phyloP scores from a whole-genome alignment of 306 rosid species.

The Dalbergia cultrata region DNA sequence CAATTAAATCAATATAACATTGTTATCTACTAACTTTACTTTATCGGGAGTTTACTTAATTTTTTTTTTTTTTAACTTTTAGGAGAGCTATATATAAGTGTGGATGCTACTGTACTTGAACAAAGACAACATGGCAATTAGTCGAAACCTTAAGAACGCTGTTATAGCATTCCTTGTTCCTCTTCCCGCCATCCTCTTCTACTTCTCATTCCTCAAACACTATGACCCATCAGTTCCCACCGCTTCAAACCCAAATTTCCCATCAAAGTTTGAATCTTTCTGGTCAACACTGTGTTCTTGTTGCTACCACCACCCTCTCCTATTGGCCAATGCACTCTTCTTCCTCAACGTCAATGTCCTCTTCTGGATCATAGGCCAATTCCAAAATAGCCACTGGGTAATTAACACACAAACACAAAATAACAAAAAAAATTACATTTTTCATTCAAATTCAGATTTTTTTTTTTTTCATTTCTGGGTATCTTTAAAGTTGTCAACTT shows the following conservation, averaged over 20 bases:
- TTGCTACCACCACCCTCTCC: constrained; percentile 88
- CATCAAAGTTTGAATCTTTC: constrained; percentile 23
- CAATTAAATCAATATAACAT: too few species aligned
- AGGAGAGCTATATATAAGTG: neutral
- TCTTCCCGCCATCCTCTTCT: constrained; percentile 84
- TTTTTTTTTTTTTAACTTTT: neutral
- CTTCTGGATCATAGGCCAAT: constrained; percentile 86
- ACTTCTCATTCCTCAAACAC: constrained; percentile 69
- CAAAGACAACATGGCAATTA: constrained; percentile 32
- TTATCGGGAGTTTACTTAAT: neutral
- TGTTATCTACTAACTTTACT: too few species aligned
- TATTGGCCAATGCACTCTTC: constrained; percentile 76
- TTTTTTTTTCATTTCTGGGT: neutral
- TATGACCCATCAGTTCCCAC: constrained; percentile 12
- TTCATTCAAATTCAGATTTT: neutral
- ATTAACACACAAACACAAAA: neutral
- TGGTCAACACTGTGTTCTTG: constrained; percentile 67
- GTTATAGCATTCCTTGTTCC: constrained; percentile 72
- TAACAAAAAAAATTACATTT: neutral
- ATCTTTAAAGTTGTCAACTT: constrained; percentile 38
- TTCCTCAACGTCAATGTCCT: constrained; percentile 85
- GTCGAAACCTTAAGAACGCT: constrained; percentile 65
- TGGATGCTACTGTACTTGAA: neutral
- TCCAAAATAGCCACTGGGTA: constrained; percentile 89
- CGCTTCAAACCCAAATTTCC: neutral